phyloP scores from a whole-genome alignment of 2,329 filamentous ascomycete genomes.

The Thielaviopsis populi region DNA sequence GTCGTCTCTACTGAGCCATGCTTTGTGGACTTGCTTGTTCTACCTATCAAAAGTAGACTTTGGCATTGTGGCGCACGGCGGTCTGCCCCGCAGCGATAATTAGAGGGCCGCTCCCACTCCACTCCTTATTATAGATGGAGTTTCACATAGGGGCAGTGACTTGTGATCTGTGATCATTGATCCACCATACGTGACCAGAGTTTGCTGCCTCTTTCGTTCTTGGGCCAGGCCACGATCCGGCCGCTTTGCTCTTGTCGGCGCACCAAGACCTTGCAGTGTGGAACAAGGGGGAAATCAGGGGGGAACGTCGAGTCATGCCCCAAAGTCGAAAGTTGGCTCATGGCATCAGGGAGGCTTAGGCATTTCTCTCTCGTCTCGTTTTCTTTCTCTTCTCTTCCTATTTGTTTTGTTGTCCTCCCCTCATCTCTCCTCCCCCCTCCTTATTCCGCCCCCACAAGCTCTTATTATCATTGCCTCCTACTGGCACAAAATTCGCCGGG shows the following conservation, averaged over 20 bases:
- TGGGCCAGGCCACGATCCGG: not conserved
- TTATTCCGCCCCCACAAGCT: not conserved
- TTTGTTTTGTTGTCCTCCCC: not conserved
- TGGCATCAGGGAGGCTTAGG: not conserved
- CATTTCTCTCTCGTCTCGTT: not conserved
- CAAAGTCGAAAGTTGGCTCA: not conserved
- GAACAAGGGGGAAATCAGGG: not conserved
- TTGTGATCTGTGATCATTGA: not conserved
- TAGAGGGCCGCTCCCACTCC: not conserved
- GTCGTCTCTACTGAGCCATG: not conserved
- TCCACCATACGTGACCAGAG: not conserved
- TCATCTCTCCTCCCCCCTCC: not conserved
- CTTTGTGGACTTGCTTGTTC: conserved; percentile 2
- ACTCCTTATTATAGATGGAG: not conserved
- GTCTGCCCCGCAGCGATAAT: not conserved
- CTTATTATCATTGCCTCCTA: not conserved
- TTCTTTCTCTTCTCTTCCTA: not conserved
- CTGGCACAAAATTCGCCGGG: not conserved
- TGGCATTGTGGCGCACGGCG: not conserved
- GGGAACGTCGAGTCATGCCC: not conserved
- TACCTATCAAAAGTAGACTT: not conserved
- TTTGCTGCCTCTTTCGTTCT: not conserved
- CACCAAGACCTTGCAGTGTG: not conserved
- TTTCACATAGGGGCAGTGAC: not conserved
- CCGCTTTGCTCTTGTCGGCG: not conserved